Base-by-base conservation (phyloP, 2,329 filamentous ascomycete species). In the Helotiales sp. region DNA sequence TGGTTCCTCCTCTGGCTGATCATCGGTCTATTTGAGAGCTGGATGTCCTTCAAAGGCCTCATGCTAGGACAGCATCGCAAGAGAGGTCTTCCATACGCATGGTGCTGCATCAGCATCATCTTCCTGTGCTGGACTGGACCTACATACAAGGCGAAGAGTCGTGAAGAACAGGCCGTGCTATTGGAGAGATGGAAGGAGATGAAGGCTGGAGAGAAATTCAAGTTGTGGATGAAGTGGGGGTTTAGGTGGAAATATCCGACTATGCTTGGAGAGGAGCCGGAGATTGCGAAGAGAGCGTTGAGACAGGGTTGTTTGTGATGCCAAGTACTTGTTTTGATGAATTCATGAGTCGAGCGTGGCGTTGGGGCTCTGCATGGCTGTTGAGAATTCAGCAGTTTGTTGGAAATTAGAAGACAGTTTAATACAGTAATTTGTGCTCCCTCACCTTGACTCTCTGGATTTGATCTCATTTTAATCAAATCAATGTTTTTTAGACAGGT, bases 181-280 rank as follows among this genome's bases (percentile, higher is more conserved):
- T 6, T n/a, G 59, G 60, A 45, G 61, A 60, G 49, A 61, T 73
- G 71, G 71, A 61, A 70, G 28, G 68, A 26, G 45, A 62, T 69
- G 66, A 64, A 47, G 43, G 57, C 55, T n/a, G 26, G 64, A 3
- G 61, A 68, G 63, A 72, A 72, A 50, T 66, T 72, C 34, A 69
- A 62, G 60, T 47, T 70, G 54, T 72, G 71, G 69, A 61, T 69
- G 34, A 71, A 71, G 52, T 73, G 70, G 70, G 71, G 71, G 0
- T 69, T 73, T 32, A 67, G 66, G 45, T 72, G 69, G 70, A 71
- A 71, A 60, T 72, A 73, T 67, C 71, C 71, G 0, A 68, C 70
- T 45, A 34, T 71, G 34, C 17, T 73, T n/a, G 70, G 69, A 2
- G 59, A 66, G 10, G 70, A 68, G 57, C 69, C 71, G 5, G 70